phyloP scores from a whole-genome alignment of 805 yeast genomes.

The Cyberlindnera suaveolens region DNA sequence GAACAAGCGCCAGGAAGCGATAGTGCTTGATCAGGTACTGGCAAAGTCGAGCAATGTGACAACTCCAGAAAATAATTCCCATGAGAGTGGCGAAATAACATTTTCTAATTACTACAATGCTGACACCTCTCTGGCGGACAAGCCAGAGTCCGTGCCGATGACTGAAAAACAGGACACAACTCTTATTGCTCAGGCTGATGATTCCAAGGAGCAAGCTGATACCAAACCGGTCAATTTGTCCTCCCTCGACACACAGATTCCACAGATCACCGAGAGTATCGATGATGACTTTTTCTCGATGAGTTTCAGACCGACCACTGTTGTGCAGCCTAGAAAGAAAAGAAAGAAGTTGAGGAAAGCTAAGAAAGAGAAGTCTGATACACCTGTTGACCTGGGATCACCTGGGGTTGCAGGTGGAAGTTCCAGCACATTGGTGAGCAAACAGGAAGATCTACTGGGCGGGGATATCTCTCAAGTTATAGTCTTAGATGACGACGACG shows the following conservation, averaged over 20 bases:
- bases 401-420: no score
- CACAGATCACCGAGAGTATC: constrained; percentile 1
- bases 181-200: neutral
- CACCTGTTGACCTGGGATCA: neutral
- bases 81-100: no score
- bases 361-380: constrained; percentile 1
- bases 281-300: constrained; percentile 26
- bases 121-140: no score
- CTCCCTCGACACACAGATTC: neutral
- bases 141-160: neutral
- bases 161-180: neutral
- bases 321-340: constrained; percentile 12
- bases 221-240: no score
- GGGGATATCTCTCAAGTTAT: neutral
- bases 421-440: neutral
- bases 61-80: constrained; percentile 12
- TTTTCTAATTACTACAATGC: no score
- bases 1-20: constrained; percentile 18
- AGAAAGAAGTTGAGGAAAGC: constrained; percentile 16
- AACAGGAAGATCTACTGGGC: neutral
- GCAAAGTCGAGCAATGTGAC: constrained; percentile 22
- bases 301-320: constrained; percentile 2
- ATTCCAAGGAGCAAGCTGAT: no score
- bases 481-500: constrained; percentile 1
- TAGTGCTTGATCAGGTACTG: constrained; percentile 19